Percentiles rank a stretch among this genome's conserved stretches.
Evolutionary conservation across 2,329 filamentous ascomycete species (phyloP).

Genomic region (Elsinoe ampelina): DNA sequence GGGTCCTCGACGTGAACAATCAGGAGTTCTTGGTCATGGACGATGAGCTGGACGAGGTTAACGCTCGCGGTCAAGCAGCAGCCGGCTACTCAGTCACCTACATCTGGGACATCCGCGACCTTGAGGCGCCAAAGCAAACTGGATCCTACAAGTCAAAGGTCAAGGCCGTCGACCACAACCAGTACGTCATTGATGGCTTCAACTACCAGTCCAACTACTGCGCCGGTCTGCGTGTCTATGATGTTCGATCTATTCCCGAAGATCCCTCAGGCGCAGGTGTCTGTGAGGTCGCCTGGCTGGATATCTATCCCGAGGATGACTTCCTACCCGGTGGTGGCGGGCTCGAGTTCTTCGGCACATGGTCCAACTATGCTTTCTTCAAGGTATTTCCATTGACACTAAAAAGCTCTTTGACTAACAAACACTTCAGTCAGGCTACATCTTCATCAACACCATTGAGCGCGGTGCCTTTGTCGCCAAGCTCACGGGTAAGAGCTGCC

Average conservation of each 20-base stretch:
- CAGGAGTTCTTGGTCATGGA: constrained; percentile 43
- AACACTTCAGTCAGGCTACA: constrained; percentile 32
- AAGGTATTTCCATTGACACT: constrained; percentile 17
- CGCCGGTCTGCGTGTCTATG: constrained; percentile 28
- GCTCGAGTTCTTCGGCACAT: constrained; percentile 33
- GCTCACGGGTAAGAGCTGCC: constrained; percentile 14
- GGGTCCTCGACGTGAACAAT: constrained; percentile 39
- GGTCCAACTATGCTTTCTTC: constrained; percentile 43
- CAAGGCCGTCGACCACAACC: constrained; percentile 34
- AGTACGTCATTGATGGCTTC: constrained; percentile 31
- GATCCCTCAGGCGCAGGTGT: constrained; percentile 39
- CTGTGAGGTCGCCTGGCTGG: constrained; percentile 43
- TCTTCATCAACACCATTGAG: constrained; percentile 46
- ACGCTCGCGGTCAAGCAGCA: constrained; percentile 31
- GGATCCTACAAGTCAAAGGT: constrained; percentile 31
- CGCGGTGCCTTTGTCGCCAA: constrained; percentile 43
- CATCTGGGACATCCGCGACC: constrained; percentile 38
- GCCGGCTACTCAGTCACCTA: constrained; percentile 39
- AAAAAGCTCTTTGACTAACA: neutral
- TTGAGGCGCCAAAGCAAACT: constrained; percentile 35
- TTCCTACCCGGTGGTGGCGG: constrained; percentile 26
- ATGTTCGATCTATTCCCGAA: constrained; percentile 28
- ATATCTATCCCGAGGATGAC: constrained; percentile 45
- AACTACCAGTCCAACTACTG: constrained; percentile 33
- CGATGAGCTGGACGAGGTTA: constrained; percentile 45